Evolutionary conservation across 208 protist species (phyloP), one percentile per base, ranked within the genome.

Genomic region (Balamuthia mandrillaris): DNA sequence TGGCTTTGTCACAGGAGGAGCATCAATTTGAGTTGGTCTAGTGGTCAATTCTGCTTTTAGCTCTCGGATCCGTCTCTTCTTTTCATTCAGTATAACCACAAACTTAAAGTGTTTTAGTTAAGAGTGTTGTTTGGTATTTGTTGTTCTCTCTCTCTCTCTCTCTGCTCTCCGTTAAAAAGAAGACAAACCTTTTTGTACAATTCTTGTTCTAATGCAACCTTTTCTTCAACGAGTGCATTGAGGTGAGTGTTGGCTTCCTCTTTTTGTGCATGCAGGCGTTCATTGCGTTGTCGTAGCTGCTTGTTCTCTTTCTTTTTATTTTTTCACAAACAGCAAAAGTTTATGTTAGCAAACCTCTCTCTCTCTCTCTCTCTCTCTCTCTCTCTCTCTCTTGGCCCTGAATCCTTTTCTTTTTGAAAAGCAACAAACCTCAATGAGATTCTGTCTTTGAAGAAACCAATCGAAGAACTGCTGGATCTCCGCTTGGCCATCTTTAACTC

Each of bases 21-120:
- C n/a, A n/a, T n/a, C n/a, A n/a, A n/a, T n/a, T n/a, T n/a, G n/a
- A n/a, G n/a, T n/a, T n/a, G n/a, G n/a, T n/a, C n/a, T n/a, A n/a
- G n/a, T n/a, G n/a, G n/a, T n/a, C n/a, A n/a, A 29, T 81, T 60
- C 47, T 54, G 18, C 18, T 31, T 61, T 58, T 10, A 81, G 45
- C 49, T 81, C 72, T 33, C 72, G 72, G 9, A 81, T 81, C 72
- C 61, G 54, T 41, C 61, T 81, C 3, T 81, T 81, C n/a, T 81
- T 81, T 18, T 81, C 72, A 51, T 81, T 81, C 18, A 81, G 52
- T 4, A 81, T 61, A 42, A 61, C 3, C 16, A 81, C 72, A 61
- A 81, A 81, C 72, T n/a, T n/a, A n/a, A n/a, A n/a, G n/a, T n/a
- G n/a, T n/a, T n/a, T n/a, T n/a, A n/a, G n/a, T n/a, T n/a, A n/a